Evolutionary conservation across 2,329 filamentous ascomycete species (phyloP), one percentile per base, ranked within the genome.

Genomic region (Arthrobotrys conoides): DNA sequence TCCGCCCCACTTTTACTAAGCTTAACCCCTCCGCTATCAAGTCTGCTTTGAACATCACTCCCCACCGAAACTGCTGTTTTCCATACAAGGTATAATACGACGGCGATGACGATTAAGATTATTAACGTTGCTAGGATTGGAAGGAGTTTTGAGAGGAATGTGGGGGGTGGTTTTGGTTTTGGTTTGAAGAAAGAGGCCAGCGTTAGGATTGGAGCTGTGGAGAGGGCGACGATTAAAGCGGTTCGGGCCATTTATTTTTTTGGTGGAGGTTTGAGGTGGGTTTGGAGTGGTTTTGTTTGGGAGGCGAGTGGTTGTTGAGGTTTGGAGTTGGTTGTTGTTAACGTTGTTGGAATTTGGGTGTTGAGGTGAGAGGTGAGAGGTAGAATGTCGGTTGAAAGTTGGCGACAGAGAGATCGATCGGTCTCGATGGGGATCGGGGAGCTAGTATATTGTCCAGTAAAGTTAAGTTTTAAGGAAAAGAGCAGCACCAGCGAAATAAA

Each of bases 71-170:
- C 3, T 4, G 66, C 70, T 8, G 71, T 79, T 6, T 57, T 55
- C 61, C 66, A 79, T 18, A 67, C 65, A 3, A 79, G 59, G n/a
- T 79, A 79, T 10, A 73, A 14, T 22, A 79, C 46, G 14, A 61
- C 38, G 36, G 30, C 69, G 57, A 79, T 66, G 55, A 75, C 49
- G 16, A 53, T 20, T 9, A 79, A 6, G 48, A 79, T 57, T 22
- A 41, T 61, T n/a, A 79, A n/a, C 5, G 65, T 36, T 57, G 71
- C 38, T 9, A 78, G 2, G 12, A 78, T 12, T 0, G 75, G 75
- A 0, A 78, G 33, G 27, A 78, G 6, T 18, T 65, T 57, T 18
- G 75, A 68, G 36, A 69, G 63, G 12, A 72, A 38, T 33, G 44
- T 65, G n/a, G 53, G 64, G 16, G 66, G 66, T 14, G 48, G 53